phyloP scores from a whole-genome alignment of 352 stramenopile genomes.

The Phytophthora melonis region DNA sequence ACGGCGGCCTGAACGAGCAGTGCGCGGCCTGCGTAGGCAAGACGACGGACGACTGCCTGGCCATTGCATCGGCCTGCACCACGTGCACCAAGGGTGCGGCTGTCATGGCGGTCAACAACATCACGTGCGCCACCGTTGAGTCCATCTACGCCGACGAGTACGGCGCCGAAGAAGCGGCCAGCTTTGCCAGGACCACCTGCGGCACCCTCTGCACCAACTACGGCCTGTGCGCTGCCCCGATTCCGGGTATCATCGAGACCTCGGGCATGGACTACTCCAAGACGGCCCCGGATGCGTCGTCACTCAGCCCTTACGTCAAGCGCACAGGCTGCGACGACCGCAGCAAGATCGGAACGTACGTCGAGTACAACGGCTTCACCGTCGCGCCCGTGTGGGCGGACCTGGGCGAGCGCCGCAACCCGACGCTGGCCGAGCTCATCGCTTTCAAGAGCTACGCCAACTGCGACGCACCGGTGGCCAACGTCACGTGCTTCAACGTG shows the following conservation, averaged over 20 bases:
- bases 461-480: constrained; percentile 54
- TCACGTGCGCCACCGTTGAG: constrained; percentile 53
- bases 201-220: constrained; percentile 49
- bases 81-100: constrained; percentile 48
- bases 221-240: constrained; percentile 67
- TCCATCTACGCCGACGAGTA: constrained; percentile 55
- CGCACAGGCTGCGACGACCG: constrained; percentile 76
- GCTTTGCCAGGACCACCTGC: constrained; percentile 50
- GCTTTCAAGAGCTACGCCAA: constrained; percentile 65
- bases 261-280: constrained; percentile 70
- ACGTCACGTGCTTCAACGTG: constrained; percentile 68
- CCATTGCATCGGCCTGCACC: constrained; percentile 48
- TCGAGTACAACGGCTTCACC: constrained; percentile 67
- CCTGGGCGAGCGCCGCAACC: constrained; percentile 64
- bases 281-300: constrained; percentile 40
- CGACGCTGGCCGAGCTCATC: constrained; percentile 66
- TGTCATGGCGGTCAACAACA: constrained; percentile 54
- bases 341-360: constrained; percentile 66
- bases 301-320: constrained; percentile 58
- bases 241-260: constrained; percentile 63
- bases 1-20: constrained; percentile 49
- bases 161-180: constrained; percentile 45
- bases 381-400: constrained; percentile 58
- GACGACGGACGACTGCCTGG: constrained; percentile 33
- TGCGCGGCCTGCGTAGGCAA: constrained; percentile 49